Base-by-base conservation (phyloP, 2,329 filamentous ascomycete species). In the Incumbomyces lentus region DNA sequence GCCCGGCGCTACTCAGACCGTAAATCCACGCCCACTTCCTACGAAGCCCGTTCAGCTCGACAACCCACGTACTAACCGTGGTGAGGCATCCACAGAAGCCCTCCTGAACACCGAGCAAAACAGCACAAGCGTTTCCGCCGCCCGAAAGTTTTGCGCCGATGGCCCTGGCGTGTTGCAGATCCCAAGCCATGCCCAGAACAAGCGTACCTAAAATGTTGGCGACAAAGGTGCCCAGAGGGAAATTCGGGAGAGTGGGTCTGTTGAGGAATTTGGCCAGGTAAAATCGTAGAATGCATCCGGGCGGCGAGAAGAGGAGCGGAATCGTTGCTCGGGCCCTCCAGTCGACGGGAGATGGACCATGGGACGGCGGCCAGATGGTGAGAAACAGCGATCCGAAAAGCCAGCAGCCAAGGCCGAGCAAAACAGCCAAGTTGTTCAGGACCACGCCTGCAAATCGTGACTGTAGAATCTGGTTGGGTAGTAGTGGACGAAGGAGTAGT, bases 201-300 rank as follows among this genome's bases (percentile, higher is more conserved):
- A 73, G 75, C 0, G 85, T 87, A 13, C 87, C 88, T 11, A 80
- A 60, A 1, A 90, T 68, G 57, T 95, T 95, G 39, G 82, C 85
- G 0, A 68, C 66, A 57, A 94, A 93, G 0, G 88, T 95, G 8
- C 88, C 88, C 0, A 93, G 62, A 0, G 88, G 88, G 55, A 94
- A 94, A 0, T 74, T 68, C 0, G 76, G 61, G 0, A 76, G 56
- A 13, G 75, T 68, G 0, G 73, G 69, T 5, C 33, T 17, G 57
- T 94, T 94, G 19, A 93, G 73, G 32, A 71, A 65, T 7, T 82
- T 61, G 0, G 82, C 82, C 0, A 74, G 62, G 60, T 85, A 86
- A 67, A 84, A 93, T 2, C 88, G 76, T 0, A 72, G 60, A 0
- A 93, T 65, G 49, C 82, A 86, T 0, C 88, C 88, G 0, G 83